Evolutionary conservation across 805 yeast genomes (phyloP).

Genomic region (Candida ficus): DNA sequence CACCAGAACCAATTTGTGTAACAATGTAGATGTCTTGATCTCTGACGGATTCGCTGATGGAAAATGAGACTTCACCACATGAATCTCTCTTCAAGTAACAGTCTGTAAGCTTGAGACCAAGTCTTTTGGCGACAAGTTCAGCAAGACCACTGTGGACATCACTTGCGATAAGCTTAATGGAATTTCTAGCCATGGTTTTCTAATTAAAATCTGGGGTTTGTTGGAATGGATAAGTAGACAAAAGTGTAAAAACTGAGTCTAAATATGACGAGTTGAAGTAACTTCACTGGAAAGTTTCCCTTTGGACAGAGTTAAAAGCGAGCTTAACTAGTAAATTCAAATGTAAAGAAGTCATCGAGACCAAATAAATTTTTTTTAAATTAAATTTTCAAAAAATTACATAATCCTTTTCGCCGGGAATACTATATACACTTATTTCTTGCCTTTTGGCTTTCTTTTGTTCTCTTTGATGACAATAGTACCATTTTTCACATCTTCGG

Average conservation of each 20-base stretch:
- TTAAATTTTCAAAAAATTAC: too few species aligned
- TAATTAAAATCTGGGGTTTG: neutral
- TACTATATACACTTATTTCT: neutral
- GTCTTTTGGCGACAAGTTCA: slow-evolving; percentile 57
- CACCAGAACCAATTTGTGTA: slow-evolving; percentile 76
- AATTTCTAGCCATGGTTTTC: slow-evolving; percentile 60
- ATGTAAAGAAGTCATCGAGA: too few species aligned
- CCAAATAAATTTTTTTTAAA: too few species aligned
- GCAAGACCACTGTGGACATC: slow-evolving; percentile 67
- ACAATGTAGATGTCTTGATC: slow-evolving; percentile 80
- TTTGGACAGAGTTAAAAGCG: too few species aligned
- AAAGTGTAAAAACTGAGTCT: too few species aligned
- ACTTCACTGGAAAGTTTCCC: too few species aligned
- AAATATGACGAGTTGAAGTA: too few species aligned
- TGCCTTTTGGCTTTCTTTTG: slow-evolving; percentile 1
- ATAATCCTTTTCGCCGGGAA: too few species aligned
- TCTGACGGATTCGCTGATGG: slow-evolving; percentile 77
- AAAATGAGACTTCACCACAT: slow-evolving; percentile 69
- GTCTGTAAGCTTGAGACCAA: slow-evolving; percentile 58
- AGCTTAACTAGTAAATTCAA: too few species aligned
- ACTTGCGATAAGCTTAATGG: slow-evolving; percentile 62
- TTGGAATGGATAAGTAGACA: neutral
- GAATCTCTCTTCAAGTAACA: slow-evolving; percentile 61
- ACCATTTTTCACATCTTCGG: slow-evolving; percentile 71
- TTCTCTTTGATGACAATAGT: slow-evolving; percentile 40